Base-by-base conservation (phyloP, 2,329 filamentous ascomycete genomes). In the Cercospora brassicicola region DNA sequence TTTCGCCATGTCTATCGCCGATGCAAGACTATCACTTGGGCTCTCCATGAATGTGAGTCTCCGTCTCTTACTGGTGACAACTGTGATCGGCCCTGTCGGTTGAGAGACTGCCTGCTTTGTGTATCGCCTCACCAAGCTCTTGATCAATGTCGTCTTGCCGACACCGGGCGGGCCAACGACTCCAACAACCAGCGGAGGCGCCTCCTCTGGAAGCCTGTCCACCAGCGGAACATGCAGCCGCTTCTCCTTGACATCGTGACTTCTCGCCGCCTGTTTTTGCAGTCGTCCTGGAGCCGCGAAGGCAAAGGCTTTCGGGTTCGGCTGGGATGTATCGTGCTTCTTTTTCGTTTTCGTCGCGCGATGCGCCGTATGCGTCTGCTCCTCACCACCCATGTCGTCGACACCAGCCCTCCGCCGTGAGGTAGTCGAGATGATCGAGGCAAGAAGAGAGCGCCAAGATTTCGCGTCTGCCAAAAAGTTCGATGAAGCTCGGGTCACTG, bases 1-100 rank as follows among this genome's bases (percentile, higher is more conserved):
- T 81, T 99, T 99, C 68, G 95, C 92, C 66, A 97, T 87, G 80
- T 99, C 95, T 72, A 99, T 94, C 92, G 98, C 97, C 73, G 92
- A 91, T 70, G 96, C 94, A 64, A 99, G 87, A 74, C 95, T 93
- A 78, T 98, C 87, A 70, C 87, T 94, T n/a, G 96, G 94, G 77
- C 93, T 97, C 87, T 99, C 95, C 77, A 99, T 83, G 78, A 99
- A 97, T 0, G 95, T 99, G 59, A 99, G 86, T 42, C 95, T 90
- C 78, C 97, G 90, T 76, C 94, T 91, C 83, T 98, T 99, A 67
- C 94, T 96, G 0, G 95, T 98, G 57, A 99, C 94, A 60, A 99
- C 91, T 1, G 96, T 99, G 68, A 99, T 90, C 3, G 95, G 95
- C 0, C 95, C 95, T 74, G 91, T 90, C 0, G 95, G 95, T 33